These are phyloP conservation scores for Phytopythium ostracodes DNA, from an alignment of 352 stramenopile species.

Conservation along the genomic window DNA sequence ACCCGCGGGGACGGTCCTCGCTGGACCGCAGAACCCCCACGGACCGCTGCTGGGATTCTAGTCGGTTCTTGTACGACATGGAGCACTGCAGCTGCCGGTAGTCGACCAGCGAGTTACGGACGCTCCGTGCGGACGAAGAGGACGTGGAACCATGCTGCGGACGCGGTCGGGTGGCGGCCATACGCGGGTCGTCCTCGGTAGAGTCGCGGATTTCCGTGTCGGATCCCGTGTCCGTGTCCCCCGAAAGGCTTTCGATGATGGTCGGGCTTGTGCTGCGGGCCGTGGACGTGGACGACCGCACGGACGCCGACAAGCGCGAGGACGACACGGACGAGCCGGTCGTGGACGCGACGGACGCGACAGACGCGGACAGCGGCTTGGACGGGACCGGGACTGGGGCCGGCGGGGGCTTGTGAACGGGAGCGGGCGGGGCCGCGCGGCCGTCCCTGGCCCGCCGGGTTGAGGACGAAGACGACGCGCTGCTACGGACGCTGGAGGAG, in stretches of 20 bases:
- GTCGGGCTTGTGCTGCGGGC: constrained; percentile 32
- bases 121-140: constrained; percentile 4
- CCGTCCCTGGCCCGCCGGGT: constrained; percentile 6
- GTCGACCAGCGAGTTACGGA: constrained; percentile 51
- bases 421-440: constrained; percentile 10
- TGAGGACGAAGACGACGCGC: constrained; percentile 4
- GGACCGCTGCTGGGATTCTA: constrained; percentile 19
- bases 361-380: constrained; percentile 17
- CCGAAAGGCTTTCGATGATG: constrained; percentile 36
- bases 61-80: constrained; percentile 87
- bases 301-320: constrained; percentile 17
- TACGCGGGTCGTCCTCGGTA: not conserved
- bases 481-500: constrained; percentile 10
- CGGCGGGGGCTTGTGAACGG: constrained; percentile 12
- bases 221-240: constrained; percentile 29
- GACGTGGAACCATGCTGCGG: not conserved
- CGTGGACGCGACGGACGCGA: constrained; percentile 7
- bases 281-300: constrained; percentile 46
- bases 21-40: constrained; percentile 24
- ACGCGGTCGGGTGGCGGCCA: not conserved
- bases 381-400: not conserved
- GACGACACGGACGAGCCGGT: constrained; percentile 39
- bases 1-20: constrained; percentile 3
- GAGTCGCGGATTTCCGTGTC: constrained; percentile 17
- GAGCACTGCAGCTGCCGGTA: constrained; percentile 79